Evolutionary conservation across 2,329 filamentous ascomycete genomes (phyloP), one percentile per base, ranked within the genome.

Genomic region (Lasiodiplodia theobromae): DNA sequence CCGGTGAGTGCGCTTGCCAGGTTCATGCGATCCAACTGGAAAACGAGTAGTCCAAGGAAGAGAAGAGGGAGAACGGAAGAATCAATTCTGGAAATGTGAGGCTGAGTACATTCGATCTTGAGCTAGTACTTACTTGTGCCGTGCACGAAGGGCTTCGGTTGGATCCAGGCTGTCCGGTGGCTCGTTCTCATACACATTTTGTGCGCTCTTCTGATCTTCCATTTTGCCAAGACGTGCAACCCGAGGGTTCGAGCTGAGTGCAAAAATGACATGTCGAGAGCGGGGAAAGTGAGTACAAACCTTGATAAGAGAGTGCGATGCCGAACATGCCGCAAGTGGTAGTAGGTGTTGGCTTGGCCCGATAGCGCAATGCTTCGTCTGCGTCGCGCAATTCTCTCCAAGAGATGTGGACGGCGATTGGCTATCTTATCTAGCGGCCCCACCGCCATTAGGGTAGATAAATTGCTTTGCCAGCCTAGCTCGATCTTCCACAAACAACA

Each of bases 21-120:
- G 68, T 86, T 86, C 78, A 85, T 86, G 31, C 85, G 82, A 69
- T 87, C 85, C 0, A 86, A 74, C 72, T 86, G 84, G 69, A 86
- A 85, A 52, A 83, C 82, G 0, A 86, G 77, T 1, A 87, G 76
- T 0, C 84, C 85, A 0, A 86, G 76, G 49, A 84, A 80, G 1
- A 87, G 79, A 0, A 86, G 75, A 0, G 83, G 81, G 0, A 87
- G 77, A 2, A 87, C 83, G 0, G 81, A 81, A 8, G 75, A 73
- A 69, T 87, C 84, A 52, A 83, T 77, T 71, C 83, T 86, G n/a
- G 10, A 25, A 18, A n/a, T 5, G n/a, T 65, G 21, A 65, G 49
- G 10, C 14, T 18, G 25, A 16, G 40, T 4, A 3, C 6, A 28
- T 47, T 12, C 6, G 2, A 5, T 16, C 7, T 23, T 18, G 7